Conservation (phyloP, 2,329 filamentous ascomycete species). For the Metarhizium guizhouense region DNA sequence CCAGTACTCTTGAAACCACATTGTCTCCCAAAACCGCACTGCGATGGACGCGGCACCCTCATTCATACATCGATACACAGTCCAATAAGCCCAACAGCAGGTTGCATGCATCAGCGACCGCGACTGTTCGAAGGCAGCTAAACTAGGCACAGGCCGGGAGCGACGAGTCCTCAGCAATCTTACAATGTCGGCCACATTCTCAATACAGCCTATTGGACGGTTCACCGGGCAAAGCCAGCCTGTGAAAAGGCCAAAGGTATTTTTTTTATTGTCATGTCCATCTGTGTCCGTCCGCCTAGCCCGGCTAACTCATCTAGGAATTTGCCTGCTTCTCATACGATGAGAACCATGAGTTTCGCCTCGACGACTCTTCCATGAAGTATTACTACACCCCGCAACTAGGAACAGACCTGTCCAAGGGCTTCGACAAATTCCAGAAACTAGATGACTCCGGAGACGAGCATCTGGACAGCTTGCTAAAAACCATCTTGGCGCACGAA, state of each 20-base stretch:
- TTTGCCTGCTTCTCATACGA: constrained; percentile 93
- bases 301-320: constrained; percentile 48
- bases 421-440: constrained; percentile 75
- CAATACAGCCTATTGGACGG: constrained; percentile 59
- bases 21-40: no score
- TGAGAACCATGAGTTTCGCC: constrained; percentile 65
- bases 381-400: constrained; percentile 79
- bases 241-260: constrained; percentile 65
- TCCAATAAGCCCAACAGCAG: no score
- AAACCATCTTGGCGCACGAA: constrained; percentile 67
- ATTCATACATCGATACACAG: no score
- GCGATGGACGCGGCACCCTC: no score
- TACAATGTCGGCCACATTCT: constrained; percentile 36
- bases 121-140: neutral
- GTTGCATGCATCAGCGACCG: neutral
- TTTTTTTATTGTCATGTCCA: constrained; percentile 12
- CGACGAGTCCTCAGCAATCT: neutral
- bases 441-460: constrained; percentile 77
- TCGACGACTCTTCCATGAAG: constrained; percentile 69
- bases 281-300: neutral
- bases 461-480: constrained; percentile 77
- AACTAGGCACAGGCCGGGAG: neutral
- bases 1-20: neutral
- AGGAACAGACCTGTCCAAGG: constrained; percentile 65
- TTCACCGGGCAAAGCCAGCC: constrained; percentile 61